phyloP scores from a whole-genome alignment of 306 rosid genomes.

The Comarum palustre region DNA sequence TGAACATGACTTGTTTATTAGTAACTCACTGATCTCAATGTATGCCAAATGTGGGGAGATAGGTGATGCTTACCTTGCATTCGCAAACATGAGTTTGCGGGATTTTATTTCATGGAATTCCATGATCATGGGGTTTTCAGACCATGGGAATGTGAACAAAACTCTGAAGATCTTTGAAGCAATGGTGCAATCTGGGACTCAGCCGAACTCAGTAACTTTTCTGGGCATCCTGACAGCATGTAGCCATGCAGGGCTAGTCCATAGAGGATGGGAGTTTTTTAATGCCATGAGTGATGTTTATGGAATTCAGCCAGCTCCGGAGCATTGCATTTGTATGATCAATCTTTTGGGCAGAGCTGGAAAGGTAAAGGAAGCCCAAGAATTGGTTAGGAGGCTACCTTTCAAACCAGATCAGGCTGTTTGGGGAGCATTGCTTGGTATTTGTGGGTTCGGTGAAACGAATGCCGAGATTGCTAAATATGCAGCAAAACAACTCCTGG shows the following conservation, averaged over 20 bases:
- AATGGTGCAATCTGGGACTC: conserved; percentile 47
- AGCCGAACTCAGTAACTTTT: conserved; percentile 60
- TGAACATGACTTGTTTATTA: conserved; percentile 51
- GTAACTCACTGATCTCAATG: conserved; percentile 72
- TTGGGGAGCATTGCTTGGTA: conserved; percentile 75
- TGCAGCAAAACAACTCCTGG: conserved; percentile 53
- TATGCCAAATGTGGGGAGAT: conserved; percentile 80
- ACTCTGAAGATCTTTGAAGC: conserved; percentile 44
- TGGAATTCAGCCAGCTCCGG: conserved; percentile 53
- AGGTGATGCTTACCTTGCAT: conserved; percentile 44
- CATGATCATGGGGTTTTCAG: conserved; percentile 65
- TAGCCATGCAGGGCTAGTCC: conserved; percentile 59
- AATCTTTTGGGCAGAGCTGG: conserved; percentile 77
- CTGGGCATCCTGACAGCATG: conserved; percentile 67
- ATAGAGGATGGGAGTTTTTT: conserved; percentile 50
- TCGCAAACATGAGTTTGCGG: conserved; percentile 50
- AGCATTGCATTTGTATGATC: conserved; percentile 64
- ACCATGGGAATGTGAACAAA: conserved; percentile 48
- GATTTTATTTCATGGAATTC: conserved; percentile 73
- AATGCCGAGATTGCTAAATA: conserved; percentile 43
- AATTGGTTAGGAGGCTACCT: conserved; percentile 56
- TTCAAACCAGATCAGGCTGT: conserved; percentile 49
- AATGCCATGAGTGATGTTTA: conserved; percentile 42
- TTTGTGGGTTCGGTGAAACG: conserved; percentile 45
- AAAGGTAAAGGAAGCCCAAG: conserved; percentile 57